phyloP scores from a whole-genome alignment of 1,284 basidiomycete genomes.

The Cronartium quercuum region DNA sequence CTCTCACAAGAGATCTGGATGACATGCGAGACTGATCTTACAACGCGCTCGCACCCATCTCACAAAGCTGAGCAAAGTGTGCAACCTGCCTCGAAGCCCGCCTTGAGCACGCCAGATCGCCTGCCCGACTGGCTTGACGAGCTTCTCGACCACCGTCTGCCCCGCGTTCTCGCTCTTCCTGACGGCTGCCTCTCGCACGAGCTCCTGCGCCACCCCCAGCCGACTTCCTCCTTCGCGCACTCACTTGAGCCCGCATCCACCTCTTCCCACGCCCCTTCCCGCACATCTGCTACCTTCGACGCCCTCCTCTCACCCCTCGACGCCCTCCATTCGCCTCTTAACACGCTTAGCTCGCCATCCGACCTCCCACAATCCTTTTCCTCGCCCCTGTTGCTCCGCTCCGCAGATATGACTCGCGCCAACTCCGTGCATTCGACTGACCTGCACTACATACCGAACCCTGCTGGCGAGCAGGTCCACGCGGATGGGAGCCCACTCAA shows the following conservation, averaged over 20 bases:
- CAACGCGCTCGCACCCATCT: neutral
- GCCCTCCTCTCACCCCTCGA: neutral
- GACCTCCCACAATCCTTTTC: neutral
- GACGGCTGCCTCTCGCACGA: slow-evolving; percentile 37
- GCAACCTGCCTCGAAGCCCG: neutral
- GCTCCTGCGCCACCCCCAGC: slow-evolving; percentile 1
- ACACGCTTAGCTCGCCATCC: neutral
- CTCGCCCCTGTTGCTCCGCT: neutral
- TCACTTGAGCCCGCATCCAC: neutral
- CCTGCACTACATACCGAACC: slow-evolving; percentile 23
- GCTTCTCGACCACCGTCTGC: slow-evolving; percentile 19
- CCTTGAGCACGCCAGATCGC: neutral
- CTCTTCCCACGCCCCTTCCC: neutral
- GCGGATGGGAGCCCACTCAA: slow-evolving; percentile 1
- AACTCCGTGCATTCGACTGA: slow-evolving; percentile 23
- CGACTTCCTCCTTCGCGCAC: neutral
- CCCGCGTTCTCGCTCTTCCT: slow-evolving; percentile 14
- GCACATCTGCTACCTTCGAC: neutral
- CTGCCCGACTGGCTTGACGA: slow-evolving; percentile 34
- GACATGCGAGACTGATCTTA: neutral
- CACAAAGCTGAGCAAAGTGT: neutral
- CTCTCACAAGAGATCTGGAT: slow-evolving; percentile 13
- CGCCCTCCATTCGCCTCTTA: neutral
- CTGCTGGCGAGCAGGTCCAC: neutral
- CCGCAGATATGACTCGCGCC: slow-evolving; percentile 2